A percentile compares a stretch with the other conserved stretches of the same genome.
These are phyloP conservation scores for Tetracladium marchalianum DNA, from an alignment of 495 filamentous ascomycete genomes.

Conservation along the genomic window DNA sequence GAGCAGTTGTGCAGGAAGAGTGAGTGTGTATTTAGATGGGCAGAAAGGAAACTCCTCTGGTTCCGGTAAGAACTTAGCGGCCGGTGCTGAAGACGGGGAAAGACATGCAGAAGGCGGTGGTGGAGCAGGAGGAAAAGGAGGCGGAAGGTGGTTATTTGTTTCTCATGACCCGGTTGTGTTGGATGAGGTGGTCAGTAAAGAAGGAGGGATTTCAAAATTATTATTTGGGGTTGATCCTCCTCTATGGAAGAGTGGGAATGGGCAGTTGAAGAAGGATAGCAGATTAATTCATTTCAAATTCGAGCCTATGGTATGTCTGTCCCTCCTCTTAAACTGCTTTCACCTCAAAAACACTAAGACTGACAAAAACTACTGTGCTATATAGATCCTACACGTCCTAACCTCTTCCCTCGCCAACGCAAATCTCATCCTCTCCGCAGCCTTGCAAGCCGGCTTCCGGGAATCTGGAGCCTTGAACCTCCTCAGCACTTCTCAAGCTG, in stretches of 20 bases:
- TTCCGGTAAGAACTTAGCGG: background rate
- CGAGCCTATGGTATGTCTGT: constrained; percentile 71
- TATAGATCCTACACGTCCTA: constrained; percentile 79
- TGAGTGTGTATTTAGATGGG: constrained; percentile 81
- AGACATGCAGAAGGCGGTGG: constrained; percentile 12
- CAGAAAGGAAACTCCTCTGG: constrained; percentile 30
- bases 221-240: constrained; percentile 12
- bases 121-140: constrained; percentile 67
- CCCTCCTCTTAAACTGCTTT: background rate
- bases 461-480: constrained; percentile 67
- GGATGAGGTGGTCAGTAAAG: constrained; percentile 11
- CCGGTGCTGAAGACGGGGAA: constrained; percentile 1
- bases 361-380: background rate
- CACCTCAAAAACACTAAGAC: background rate
- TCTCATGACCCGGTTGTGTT: constrained; percentile 60
- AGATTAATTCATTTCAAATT: constrained; percentile 84
- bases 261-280: constrained; percentile 13
- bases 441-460: constrained; percentile 72
- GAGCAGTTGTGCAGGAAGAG: constrained; percentile 79
- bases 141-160: constrained; percentile 76
- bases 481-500: constrained; percentile 6
- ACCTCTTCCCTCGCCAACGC: constrained; percentile 63
- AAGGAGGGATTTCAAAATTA: background rate
- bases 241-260: background rate
- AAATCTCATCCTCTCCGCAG: constrained; percentile 59